phyloP scores from a whole-genome alignment of 2,329 filamentous ascomycete species.

The Trichoderma pleuroti region DNA sequence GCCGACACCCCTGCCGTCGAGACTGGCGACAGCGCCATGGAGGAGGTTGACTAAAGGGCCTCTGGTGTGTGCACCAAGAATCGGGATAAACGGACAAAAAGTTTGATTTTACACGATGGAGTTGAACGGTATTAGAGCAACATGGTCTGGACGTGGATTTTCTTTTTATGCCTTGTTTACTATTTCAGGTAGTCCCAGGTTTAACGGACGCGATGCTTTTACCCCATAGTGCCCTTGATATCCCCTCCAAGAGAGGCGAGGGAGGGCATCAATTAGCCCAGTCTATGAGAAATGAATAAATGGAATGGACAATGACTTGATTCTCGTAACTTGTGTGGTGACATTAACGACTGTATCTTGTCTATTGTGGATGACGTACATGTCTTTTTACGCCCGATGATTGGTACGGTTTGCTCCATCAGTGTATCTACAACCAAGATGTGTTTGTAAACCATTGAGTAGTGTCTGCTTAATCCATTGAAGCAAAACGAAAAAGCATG shows the following conservation, averaged over 20 bases:
- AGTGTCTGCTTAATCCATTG: background rate
- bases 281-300: conserved; percentile 36
- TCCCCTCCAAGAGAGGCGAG: conserved; percentile 23
- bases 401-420: no score
- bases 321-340: background rate
- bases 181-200: conserved; percentile 25
- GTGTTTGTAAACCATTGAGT: fast-evolving
- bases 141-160: conserved; percentile 32
- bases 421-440: fast-evolving
- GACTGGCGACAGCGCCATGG: conserved; percentile 91
- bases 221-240: conserved; percentile 34
- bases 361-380: background rate
- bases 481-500: background rate
- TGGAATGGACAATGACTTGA: conserved; percentile 19
- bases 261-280: conserved; percentile 41
- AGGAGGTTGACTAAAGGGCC: conserved; percentile 89
- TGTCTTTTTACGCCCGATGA: no score
- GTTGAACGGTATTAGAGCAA: conserved; percentile 39
- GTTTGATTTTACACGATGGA: conserved; percentile 36
- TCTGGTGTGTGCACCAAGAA: conserved; percentile 24
- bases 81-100: conserved; percentile 40
- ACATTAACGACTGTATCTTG: background rate
- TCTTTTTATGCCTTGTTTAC: conserved; percentile 32
- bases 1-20: conserved; percentile 58
- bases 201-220: conserved; percentile 28